These are phyloP conservation scores for Collariella sp. DNA, from an alignment of 495 filamentous ascomycete species.

Conservation along the genomic window DNA sequence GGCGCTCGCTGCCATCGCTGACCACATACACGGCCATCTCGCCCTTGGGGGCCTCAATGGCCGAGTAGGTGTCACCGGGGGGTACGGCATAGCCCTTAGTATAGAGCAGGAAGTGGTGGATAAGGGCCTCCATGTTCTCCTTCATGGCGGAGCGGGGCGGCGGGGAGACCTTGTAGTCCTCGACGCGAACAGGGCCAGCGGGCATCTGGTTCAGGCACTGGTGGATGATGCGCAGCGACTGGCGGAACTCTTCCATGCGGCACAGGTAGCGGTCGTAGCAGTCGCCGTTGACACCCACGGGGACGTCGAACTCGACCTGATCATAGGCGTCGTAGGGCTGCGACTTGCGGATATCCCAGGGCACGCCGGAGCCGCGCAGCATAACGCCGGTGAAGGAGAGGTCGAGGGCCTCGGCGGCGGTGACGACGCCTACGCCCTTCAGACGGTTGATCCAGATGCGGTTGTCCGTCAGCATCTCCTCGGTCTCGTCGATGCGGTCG, in stretches of 20 bases:
- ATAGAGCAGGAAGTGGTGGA: slow-evolving; percentile 98
- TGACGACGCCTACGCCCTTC: slow-evolving; percentile 83
- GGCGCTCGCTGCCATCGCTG: slow-evolving; percentile 88
- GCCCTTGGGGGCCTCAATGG: slow-evolving; percentile 97
- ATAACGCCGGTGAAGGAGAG: slow-evolving; percentile 95
- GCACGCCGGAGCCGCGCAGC: slow-evolving; percentile 94
- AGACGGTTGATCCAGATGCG: slow-evolving; percentile 96
- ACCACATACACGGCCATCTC: slow-evolving; percentile 99
- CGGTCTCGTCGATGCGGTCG: slow-evolving; percentile 98
- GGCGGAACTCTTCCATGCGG: slow-evolving; percentile 99
- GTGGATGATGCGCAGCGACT: slow-evolving; percentile 94
- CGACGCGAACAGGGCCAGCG: slow-evolving; percentile 81
- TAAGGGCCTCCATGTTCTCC: slow-evolving; percentile 99
- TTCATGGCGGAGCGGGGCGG: slow-evolving; percentile 98
- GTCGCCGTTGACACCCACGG: slow-evolving; percentile 92
- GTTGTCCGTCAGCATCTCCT: slow-evolving; percentile 98
- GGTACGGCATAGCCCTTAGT: slow-evolving; percentile 97
- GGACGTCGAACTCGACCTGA: slow-evolving; percentile 95
- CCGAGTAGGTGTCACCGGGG: slow-evolving; percentile 96
- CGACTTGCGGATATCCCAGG: slow-evolving; percentile 94
- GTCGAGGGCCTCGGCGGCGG: slow-evolving; percentile 87
- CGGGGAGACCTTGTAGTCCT: slow-evolving; percentile 98
- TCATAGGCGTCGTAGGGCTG: slow-evolving; percentile 96
- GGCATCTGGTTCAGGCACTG: slow-evolving; percentile 99
- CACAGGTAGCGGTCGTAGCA: slow-evolving; percentile 99